Percentiles rank a stretch among this genome's conserved stretches.
Conservation (phyloP, 441 rosid genomes). For the Brassica hybrid region DNA sequence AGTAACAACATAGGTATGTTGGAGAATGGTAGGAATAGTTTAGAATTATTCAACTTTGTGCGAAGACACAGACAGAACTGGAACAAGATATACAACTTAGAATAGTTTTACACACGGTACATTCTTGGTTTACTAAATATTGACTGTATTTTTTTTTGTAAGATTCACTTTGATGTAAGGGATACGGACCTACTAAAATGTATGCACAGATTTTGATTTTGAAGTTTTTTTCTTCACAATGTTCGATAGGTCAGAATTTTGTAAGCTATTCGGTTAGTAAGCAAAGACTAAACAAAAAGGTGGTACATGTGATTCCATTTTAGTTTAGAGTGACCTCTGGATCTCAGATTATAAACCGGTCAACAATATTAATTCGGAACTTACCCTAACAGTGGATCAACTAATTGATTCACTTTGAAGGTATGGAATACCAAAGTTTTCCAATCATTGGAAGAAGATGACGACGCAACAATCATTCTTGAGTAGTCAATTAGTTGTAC, state of each 20-base stretch:
- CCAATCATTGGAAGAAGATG: too few relatives aligned
- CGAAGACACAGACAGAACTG: slow-evolving; percentile 1
- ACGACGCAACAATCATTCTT: too few relatives aligned
- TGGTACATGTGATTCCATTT: too few relatives aligned
- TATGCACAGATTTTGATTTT: background rate
- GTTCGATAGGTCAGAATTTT: background rate
- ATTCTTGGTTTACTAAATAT: slow-evolving; percentile 20
- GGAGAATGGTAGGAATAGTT: background rate
- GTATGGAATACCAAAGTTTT: too few relatives aligned
- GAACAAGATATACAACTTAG: slow-evolving; percentile 7
- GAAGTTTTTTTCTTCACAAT: background rate
- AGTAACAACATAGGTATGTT: slow-evolving; percentile 11
- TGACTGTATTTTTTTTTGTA: background rate
- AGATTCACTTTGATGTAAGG: background rate
- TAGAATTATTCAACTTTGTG: slow-evolving; percentile 2
- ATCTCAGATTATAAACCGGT: too few relatives aligned
- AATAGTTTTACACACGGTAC: slow-evolving; percentile 4
- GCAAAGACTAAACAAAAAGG: too few relatives aligned
- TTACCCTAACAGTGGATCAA: too few relatives aligned
- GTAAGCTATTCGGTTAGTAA: too few relatives aligned
- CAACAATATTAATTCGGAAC: too few relatives aligned
- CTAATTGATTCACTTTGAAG: too few relatives aligned
- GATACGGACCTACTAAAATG: background rate
- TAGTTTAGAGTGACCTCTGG: too few relatives aligned
- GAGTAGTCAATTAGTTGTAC: too few relatives aligned